Evolutionary conservation across 1,284 basidiomycete genomes (phyloP).

Genomic region (Ceratobasidium papillatum): DNA sequence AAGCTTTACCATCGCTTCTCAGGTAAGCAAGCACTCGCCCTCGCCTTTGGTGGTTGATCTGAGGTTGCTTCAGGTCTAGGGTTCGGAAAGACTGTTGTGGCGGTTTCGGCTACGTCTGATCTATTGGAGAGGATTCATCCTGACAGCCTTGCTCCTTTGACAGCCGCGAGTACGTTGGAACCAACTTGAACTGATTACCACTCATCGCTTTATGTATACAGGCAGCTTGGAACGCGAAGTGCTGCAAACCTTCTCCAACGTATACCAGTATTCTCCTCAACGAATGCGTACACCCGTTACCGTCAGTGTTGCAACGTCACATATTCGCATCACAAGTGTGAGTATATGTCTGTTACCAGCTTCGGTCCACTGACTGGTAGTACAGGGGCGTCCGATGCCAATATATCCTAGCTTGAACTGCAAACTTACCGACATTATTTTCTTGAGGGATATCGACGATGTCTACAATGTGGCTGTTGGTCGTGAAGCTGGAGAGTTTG

Average conservation of each 20-base stretch:
- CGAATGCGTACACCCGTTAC: slow-evolving; percentile 64
- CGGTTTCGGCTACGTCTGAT: slow-evolving; percentile 67
- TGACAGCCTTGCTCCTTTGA: slow-evolving; percentile 59
- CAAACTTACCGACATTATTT: slow-evolving; percentile 81
- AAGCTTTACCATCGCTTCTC: slow-evolving; percentile 77
- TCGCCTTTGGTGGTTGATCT: slow-evolving; percentile 20
- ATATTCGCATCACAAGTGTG: slow-evolving; percentile 75
- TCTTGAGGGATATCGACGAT: slow-evolving; percentile 82
- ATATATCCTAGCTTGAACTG: slow-evolving; percentile 71
- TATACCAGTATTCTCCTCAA: slow-evolving; percentile 42
- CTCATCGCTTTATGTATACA: slow-evolving; percentile 10
- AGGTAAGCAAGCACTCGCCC: slow-evolving; percentile 58
- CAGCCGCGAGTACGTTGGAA: slow-evolving; percentile 63
- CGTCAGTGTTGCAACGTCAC: slow-evolving; percentile 67
- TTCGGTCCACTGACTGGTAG: background rate
- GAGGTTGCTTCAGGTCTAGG: slow-evolving; percentile 58
- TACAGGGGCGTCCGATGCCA: slow-evolving; percentile 60
- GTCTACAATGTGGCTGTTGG: slow-evolving; percentile 81
- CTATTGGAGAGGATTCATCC: slow-evolving; percentile 65
- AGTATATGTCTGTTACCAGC: slow-evolving; percentile 47
- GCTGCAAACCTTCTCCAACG: slow-evolving; percentile 42
- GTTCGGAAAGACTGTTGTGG: slow-evolving; percentile 63
- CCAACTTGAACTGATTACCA: background rate
- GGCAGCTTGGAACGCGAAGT: slow-evolving; percentile 44
- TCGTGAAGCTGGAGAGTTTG: slow-evolving; percentile 79